Percentiles rank a stretch among this genome's conserved stretches.
Evolutionary conservation across 331 rosid genomes (phyloP).

Genomic region (Ulmus americana): DNA sequence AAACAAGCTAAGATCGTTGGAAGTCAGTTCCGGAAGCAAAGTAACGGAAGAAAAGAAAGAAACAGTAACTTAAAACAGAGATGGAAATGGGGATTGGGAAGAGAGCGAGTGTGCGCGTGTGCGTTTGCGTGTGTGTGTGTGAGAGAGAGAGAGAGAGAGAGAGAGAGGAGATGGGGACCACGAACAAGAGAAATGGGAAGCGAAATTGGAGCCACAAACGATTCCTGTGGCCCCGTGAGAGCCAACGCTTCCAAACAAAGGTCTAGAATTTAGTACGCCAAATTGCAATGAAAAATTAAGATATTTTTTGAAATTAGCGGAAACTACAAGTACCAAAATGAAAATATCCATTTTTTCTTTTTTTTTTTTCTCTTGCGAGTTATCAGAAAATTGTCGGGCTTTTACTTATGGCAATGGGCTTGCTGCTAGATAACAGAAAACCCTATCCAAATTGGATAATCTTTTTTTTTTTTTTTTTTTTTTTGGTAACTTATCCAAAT

Average conservation of each 20-base stretch:
- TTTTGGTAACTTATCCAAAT: too few relatives aligned
- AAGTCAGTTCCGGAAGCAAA: conserved; percentile 1
- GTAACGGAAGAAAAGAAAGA: conserved; percentile 18
- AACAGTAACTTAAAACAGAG: conserved; percentile 2
- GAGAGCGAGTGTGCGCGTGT: background rate
- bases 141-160: too few relatives aligned
- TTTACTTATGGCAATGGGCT: too few relatives aligned
- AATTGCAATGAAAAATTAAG: background rate
- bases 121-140: background rate
- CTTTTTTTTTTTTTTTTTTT: too few relatives aligned
- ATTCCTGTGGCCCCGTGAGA: conserved; percentile 42
- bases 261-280: too few relatives aligned
- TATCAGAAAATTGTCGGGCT: too few relatives aligned
- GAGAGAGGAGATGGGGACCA: background rate
- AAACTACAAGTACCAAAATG: too few relatives aligned
- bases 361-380: too few relatives aligned
- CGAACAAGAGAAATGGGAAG: conserved; percentile 11
- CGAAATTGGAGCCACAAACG: conserved; percentile 43
- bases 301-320: too few relatives aligned
- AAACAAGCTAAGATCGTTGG: background rate
- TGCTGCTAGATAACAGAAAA: too few relatives aligned
- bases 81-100: background rate
- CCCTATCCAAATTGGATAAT: too few relatives aligned
- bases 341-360: too few relatives aligned
- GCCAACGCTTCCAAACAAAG: conserved; percentile 34